phyloP scores from a whole-genome alignment of 2,329 filamentous ascomycete species.

The Phoma sp. region DNA sequence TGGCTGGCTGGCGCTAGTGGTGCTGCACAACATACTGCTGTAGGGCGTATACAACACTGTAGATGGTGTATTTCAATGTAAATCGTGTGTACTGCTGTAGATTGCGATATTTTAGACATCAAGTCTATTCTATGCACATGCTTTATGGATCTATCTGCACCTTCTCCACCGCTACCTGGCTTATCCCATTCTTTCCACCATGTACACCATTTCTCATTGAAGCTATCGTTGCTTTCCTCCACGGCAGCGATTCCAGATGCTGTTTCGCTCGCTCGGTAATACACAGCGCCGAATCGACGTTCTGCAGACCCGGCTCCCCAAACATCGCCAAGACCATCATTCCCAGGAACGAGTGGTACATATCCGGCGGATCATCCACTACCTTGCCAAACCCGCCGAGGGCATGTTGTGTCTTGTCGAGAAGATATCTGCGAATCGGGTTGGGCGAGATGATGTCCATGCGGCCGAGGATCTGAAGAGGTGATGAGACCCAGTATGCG shows the following conservation, averaged over 20 bases:
- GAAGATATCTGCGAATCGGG: slow-evolving; percentile 77
- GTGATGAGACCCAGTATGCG: slow-evolving; percentile 85
- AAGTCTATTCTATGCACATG: background rate
- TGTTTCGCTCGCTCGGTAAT: slow-evolving; percentile 66
- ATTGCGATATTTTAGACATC: too few species aligned
- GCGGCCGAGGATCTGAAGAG: slow-evolving; percentile 53
- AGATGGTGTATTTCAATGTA: too few species aligned
- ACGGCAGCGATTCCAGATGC: slow-evolving; percentile 46
- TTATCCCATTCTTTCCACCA: slow-evolving; percentile 5
- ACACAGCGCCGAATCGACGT: slow-evolving; percentile 78
- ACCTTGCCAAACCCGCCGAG: slow-evolving; percentile 64
- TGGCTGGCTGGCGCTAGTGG: background rate
- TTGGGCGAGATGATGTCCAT: slow-evolving; percentile 64
- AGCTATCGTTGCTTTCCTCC: slow-evolving; percentile 41
- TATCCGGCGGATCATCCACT: slow-evolving; percentile 62
- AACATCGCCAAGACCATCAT: slow-evolving; percentile 79
- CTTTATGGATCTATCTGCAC: slow-evolving; percentile 12
- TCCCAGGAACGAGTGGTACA: slow-evolving; percentile 90
- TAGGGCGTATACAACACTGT: too few species aligned
- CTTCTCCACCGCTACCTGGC: slow-evolving; percentile 3
- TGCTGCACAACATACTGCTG: background rate
- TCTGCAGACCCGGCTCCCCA: slow-evolving; percentile 72
- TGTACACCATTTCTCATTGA: slow-evolving; percentile 1
- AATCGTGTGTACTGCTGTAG: too few species aligned
- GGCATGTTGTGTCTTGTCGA: slow-evolving; percentile 84